These are phyloP conservation scores for Solanum dulcamara DNA, from an alignment of 257 asterid species.

Conservation along the genomic window DNA sequence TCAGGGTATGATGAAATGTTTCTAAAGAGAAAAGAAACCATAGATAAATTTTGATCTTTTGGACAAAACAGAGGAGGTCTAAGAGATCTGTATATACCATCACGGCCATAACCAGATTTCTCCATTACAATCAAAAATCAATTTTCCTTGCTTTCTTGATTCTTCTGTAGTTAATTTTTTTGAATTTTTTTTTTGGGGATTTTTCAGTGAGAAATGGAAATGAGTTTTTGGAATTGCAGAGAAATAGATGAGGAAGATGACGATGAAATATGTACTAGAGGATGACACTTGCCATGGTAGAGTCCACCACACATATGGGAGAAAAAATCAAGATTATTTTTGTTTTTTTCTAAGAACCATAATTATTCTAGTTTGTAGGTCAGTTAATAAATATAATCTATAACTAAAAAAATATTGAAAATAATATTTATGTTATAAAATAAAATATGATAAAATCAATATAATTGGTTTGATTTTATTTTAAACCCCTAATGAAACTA, in stretches of 20 bases:
- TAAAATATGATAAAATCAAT: too few species aligned
- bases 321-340: background rate
- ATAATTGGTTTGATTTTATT: too few species aligned
- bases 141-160: background rate
- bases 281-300: background rate
- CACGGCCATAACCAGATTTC: constrained; percentile 92
- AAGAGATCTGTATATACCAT: constrained; percentile 67
- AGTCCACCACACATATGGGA: background rate
- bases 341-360: background rate
- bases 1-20: constrained; percentile 50
- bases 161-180: background rate
- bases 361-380: too few species aligned
- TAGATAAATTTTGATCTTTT: constrained; percentile 30
- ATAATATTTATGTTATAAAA: too few species aligned
- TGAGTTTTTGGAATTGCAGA: background rate
- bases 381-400: too few species aligned
- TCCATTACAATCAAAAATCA: constrained; percentile 33
- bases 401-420: too few species aligned
- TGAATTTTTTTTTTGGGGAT: background rate
- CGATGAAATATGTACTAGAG: background rate
- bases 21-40: constrained; percentile 71
- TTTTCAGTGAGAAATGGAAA: background rate
- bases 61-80: constrained; percentile 53
- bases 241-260: background rate
- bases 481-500: too few species aligned